Percentiles rank a stretch among this genome's conserved stretches.
Conservation (phyloP, 805 yeast species). For the Lipomyces spencermartinsiae region DNA sequence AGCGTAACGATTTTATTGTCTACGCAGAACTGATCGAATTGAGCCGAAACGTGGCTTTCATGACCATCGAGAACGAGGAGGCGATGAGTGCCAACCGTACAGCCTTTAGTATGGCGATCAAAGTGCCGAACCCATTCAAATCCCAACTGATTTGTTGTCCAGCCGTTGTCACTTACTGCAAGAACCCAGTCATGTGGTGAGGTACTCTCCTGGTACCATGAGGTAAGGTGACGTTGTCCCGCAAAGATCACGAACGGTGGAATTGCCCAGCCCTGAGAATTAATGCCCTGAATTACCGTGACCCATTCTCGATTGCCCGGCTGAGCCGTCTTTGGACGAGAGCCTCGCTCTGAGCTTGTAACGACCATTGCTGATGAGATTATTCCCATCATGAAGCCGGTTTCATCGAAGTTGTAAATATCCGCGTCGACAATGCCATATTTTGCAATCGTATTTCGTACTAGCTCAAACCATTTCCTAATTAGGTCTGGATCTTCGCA, state of each 20-base stretch:
- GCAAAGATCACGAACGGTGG: constrained; percentile 21
- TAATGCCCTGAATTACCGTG: constrained; percentile 24
- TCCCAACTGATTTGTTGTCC: constrained; percentile 12
- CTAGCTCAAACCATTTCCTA: constrained; percentile 14
- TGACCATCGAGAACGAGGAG: constrained; percentile 19
- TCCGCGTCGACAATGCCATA: constrained; percentile 7
- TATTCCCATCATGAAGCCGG: constrained; percentile 18
- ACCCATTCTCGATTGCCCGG: constrained; percentile 20
- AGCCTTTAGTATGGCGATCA: constrained; percentile 8
- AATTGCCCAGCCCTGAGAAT: constrained; percentile 22
- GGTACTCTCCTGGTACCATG: constrained; percentile 17
- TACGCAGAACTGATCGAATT: constrained; percentile 4
- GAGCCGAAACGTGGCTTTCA: constrained; percentile 19
- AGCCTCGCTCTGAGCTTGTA: not conserved
- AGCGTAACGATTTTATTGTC: constrained; percentile 16
- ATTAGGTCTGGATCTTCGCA: constrained; percentile 9
- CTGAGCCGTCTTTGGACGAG: constrained; percentile 1
- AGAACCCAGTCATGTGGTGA: not conserved
- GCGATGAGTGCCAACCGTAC: constrained; percentile 17
- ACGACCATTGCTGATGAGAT: constrained; percentile 11
- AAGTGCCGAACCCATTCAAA: constrained; percentile 10
- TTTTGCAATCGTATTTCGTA: not conserved
- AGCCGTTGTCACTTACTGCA: constrained; percentile 6
- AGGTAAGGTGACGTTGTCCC: constrained; percentile 8
- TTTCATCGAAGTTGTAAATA: constrained; percentile 15